Percentiles rank a stretch among this genome's conserved stretches.
Conservation (phyloP, 2,329 filamentous ascomycete genomes). For the Ascochyta fabae region DNA sequence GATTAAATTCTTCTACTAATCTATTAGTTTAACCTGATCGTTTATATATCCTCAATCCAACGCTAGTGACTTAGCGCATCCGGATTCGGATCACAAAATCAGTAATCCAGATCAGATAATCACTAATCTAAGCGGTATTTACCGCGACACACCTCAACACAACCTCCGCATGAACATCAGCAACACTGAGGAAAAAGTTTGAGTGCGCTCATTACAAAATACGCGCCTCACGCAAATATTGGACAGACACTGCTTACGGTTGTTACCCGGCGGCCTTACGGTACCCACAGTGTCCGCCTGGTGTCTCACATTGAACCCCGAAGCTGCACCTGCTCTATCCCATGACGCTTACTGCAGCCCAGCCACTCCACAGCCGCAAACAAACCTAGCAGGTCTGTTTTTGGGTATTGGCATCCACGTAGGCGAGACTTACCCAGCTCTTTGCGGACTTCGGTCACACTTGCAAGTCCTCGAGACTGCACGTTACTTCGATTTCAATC, state of each 20-base stretch:
- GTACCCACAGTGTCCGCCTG: constrained; percentile 5
- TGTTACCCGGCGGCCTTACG: constrained; percentile 2
- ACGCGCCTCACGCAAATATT: neutral
- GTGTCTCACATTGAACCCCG: constrained; percentile 11
- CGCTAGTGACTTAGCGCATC: no score
- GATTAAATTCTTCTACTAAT: no score
- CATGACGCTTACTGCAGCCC: constrained; percentile 1
- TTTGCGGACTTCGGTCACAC: neutral
- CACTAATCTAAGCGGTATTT: no score
- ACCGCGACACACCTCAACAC: neutral
- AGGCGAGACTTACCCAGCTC: neutral
- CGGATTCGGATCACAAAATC: no score
- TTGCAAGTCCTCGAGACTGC: neutral
- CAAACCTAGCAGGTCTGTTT: neutral
- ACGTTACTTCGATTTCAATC: neutral
- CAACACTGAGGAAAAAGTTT: no score
- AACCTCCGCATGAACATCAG: neutral
- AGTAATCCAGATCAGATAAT: no score
- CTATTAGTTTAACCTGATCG: no score
- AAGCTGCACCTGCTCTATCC: constrained; percentile 6
- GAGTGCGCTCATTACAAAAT: neutral
- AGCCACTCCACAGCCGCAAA: neutral
- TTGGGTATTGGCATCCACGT: neutral
- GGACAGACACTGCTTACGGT: neutral
- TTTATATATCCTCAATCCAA: no score